Conservation (phyloP, 805 yeast genomes). For the Candida loeiensis region DNA sequence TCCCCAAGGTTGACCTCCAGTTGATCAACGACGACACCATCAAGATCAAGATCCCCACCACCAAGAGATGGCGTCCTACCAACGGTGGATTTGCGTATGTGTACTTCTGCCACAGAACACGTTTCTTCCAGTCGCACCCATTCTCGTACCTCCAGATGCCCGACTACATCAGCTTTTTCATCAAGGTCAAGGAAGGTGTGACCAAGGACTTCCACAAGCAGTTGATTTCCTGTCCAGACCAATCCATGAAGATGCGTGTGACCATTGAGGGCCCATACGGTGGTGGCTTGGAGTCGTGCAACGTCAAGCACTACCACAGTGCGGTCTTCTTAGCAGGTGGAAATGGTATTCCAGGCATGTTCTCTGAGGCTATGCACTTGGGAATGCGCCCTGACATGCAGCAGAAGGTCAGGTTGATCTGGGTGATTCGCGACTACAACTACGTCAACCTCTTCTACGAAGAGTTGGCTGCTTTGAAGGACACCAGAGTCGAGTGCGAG, state of each 20-base stretch:
- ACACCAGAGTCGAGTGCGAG: constrained; percentile 26
- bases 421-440: constrained; percentile 57
- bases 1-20: constrained; percentile 45
- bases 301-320: constrained; percentile 15
- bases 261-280: constrained; percentile 40
- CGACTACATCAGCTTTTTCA: constrained; percentile 44
- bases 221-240: constrained; percentile 24
- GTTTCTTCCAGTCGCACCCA: constrained; percentile 69
- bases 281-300: constrained; percentile 18
- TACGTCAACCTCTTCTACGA: constrained; percentile 48
- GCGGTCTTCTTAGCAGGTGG: constrained; percentile 37
- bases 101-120: constrained; percentile 41
- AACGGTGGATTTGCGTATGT: constrained; percentile 67
- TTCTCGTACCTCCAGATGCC: constrained; percentile 50
- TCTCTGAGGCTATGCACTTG: constrained; percentile 26
- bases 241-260: constrained; percentile 25
- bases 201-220: constrained; percentile 32
- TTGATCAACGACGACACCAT: constrained; percentile 45
- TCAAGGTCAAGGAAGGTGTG: constrained; percentile 53
- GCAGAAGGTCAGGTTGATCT: constrained; percentile 35
- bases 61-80: constrained; percentile 50
- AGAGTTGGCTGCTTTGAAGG: constrained; percentile 33
- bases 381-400: constrained; percentile 9
- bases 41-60: constrained; percentile 47
- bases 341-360: constrained; percentile 38